Percentiles rank a stretch among this genome's conserved stretches.
Evolutionary conservation across 2,329 filamentous ascomycete genomes (phyloP).

Genomic region (Botryotinia globosa): DNA sequence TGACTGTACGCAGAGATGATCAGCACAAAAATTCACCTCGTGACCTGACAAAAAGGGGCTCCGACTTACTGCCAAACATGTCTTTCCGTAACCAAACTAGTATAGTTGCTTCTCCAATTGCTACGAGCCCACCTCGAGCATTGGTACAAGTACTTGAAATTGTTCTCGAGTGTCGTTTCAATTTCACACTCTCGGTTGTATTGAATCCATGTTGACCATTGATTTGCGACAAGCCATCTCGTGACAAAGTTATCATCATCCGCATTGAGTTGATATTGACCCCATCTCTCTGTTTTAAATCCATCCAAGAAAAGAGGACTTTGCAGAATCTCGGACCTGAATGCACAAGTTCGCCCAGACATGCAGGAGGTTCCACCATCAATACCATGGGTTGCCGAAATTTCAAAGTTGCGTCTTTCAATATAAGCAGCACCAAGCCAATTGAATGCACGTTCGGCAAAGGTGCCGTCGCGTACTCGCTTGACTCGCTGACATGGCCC

Average conservation of each 20-base stretch:
- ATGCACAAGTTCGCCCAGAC: slow-evolving; percentile 89
- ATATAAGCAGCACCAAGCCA: slow-evolving; percentile 92
- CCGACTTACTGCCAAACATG: slow-evolving; percentile 82
- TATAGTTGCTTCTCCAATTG: slow-evolving; percentile 97
- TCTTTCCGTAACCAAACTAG: slow-evolving; percentile 78
- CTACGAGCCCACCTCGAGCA: slow-evolving; percentile 93
- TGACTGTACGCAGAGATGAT: slow-evolving; percentile 53
- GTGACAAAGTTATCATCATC: slow-evolving; percentile 99
- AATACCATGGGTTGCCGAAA: slow-evolving; percentile 90
- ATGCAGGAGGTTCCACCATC: slow-evolving; percentile 97
- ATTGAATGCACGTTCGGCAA: slow-evolving; percentile 69
- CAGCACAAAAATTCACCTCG: slow-evolving; percentile 19
- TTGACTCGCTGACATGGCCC: slow-evolving; percentile 85
- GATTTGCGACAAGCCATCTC: slow-evolving; percentile 87
- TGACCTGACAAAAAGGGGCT: background rate
- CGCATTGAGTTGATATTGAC: slow-evolving; percentile 84
- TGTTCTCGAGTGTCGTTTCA: slow-evolving; percentile 87
- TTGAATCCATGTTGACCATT: slow-evolving; percentile 94
- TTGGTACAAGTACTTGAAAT: slow-evolving; percentile 85
- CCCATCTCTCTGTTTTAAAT: slow-evolving; percentile 90
- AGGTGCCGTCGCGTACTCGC: slow-evolving; percentile 58
- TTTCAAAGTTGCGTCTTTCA: slow-evolving; percentile 93
- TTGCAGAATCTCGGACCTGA: slow-evolving; percentile 82
- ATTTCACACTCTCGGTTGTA: slow-evolving; percentile 89
- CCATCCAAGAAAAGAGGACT: slow-evolving; percentile 81